Evolutionary conservation across 805 yeast genomes (phyloP), one percentile per base, ranked within the genome.

Genomic region (Brettanomyces anomalus): DNA sequence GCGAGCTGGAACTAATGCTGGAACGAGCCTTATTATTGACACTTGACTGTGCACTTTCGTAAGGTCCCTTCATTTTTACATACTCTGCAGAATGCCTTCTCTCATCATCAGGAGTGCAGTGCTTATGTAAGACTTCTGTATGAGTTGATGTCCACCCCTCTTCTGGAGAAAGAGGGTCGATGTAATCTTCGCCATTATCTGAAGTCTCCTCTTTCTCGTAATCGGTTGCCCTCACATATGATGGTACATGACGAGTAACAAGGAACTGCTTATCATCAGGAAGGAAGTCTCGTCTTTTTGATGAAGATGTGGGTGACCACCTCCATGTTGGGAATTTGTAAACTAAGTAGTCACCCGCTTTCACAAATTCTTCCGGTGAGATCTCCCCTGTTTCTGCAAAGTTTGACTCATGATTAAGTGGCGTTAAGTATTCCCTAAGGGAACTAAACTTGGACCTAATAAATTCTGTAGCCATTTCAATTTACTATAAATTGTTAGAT

Each of bases 271-370:
- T 93, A 51, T 85, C 89, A 2, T 66, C 65, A 1, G 98, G 98
- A 46, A 93, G 64, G 52, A 87, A 93, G 48, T 77, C 82, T 49
- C 80, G 75, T 39, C 58, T 65, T 50, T 70, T 73, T 7, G 72
- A 66, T 13, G 68, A 62, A 14, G 82, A 74, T 1, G 82, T 79
- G 3, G 76, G 66, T 2, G 77, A 66, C 98, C 98, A 93, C 48
- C 79, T 78, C 98, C 98, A 93, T 1, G 97, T 93, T 2, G 98
- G 97, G 60, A 93, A 93, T 68, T 83, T 85, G 62, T 79, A 81
- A 28, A 81, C 89, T 45, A 93, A 66, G 61, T 87, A 93, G 60
- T 93, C 97, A 18, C 98, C 98, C 3, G 98, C 97, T 43, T 68
- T 70, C 8, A 88, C 90, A 64, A 93, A 93, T 61, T 93, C 98